These are phyloP conservation scores for Bolboschoenoplectus hybrid DNA, from an alignment of 202 grass and related monocot genomes.

Conservation along the genomic window DNA sequence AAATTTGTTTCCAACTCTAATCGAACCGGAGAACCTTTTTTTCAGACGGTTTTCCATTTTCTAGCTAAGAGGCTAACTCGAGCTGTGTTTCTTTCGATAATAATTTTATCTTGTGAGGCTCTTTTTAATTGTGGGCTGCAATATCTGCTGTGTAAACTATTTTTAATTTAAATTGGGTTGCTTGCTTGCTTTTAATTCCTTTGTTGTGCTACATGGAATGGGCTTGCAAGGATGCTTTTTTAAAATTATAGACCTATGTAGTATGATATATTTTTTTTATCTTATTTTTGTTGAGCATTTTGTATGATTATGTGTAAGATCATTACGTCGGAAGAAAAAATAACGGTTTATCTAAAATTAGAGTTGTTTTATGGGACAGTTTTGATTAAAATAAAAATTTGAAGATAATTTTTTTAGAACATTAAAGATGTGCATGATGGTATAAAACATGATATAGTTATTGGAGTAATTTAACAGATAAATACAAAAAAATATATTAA, in stretches of 20 bases:
- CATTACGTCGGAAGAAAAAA: too few relatives aligned
- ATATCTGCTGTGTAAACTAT: neutral
- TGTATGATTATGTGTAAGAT: neutral
- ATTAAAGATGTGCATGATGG: too few relatives aligned
- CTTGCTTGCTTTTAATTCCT: neutral
- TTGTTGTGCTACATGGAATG: neutral
- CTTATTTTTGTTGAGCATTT: neutral
- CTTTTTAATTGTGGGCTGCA: neutral
- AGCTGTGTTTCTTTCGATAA: neutral
- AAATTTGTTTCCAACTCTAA: neutral
- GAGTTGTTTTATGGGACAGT: too few relatives aligned
- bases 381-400: too few relatives aligned
- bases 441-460: too few relatives aligned
- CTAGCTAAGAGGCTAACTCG: slow-evolving; percentile 25
- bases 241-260: slow-evolving; percentile 9
- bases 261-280: neutral
- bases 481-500: too few relatives aligned
- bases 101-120: neutral
- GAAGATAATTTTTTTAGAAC: too few relatives aligned
- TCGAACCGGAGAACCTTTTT: slow-evolving; percentile 19
- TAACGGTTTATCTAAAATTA: too few relatives aligned
- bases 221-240: neutral
- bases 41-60: slow-evolving; percentile 14
- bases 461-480: too few relatives aligned
- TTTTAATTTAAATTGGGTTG: neutral